These are phyloP conservation scores for Penicillium sp. DNA, from an alignment of 2,329 filamentous ascomycete genomes.

Conservation along the genomic window DNA sequence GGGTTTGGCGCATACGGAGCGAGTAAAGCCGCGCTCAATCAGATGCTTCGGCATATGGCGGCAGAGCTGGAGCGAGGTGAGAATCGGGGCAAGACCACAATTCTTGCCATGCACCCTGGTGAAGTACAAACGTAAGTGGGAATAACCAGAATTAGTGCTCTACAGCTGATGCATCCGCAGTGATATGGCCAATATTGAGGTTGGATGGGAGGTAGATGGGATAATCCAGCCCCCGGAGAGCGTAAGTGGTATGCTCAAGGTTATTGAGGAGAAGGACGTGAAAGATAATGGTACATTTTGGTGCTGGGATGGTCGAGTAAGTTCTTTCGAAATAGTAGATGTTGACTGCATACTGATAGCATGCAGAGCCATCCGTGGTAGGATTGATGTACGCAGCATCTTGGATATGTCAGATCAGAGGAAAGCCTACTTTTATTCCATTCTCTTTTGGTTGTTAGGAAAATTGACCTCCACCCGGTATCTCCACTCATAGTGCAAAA, in stretches of 20 bases:
- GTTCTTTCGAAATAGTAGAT: conserved; percentile 4
- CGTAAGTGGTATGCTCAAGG: conserved; percentile 48
- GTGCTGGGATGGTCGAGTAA: conserved; percentile 52
- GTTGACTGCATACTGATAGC: neutral
- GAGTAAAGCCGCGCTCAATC: conserved; percentile 55
- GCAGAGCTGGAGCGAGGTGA: conserved; percentile 48
- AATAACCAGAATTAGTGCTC: no score
- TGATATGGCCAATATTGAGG: conserved; percentile 51
- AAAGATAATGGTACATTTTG: conserved; percentile 54
- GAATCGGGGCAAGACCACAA: conserved; percentile 46
- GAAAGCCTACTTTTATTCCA: no score
- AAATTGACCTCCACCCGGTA: no score
- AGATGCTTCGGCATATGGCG: conserved; percentile 53
- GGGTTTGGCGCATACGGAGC: conserved; percentile 56
- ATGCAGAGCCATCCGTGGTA: neutral
- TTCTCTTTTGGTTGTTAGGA: no score
- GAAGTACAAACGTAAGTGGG: conserved; percentile 49
- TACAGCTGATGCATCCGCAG: conserved; percentile 20
- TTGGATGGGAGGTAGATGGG: conserved; percentile 51
- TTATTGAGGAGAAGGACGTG: conserved; percentile 47
- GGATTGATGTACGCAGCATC: no score
- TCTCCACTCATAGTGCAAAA: no score
- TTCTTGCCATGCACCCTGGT: conserved; percentile 55
- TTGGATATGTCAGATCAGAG: neutral
- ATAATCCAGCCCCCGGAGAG: conserved; percentile 49